These are phyloP conservation scores for Populus hybrid DNA, from an alignment of 441 rosid genomes.

Conservation along the genomic window DNA sequence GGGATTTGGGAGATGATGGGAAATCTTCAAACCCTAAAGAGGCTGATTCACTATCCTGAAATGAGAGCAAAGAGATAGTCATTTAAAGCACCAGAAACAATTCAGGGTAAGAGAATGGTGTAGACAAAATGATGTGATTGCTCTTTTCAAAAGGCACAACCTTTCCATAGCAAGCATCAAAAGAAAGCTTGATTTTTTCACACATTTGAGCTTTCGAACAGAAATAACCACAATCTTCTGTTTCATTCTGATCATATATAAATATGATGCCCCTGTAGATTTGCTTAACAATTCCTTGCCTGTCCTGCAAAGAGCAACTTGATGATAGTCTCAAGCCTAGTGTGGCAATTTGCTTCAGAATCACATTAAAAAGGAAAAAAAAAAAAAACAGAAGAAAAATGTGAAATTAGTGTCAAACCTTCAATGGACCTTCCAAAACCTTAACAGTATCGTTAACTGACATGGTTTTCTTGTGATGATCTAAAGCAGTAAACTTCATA, in stretches of 20 bases:
- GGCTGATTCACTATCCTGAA: conserved; percentile 59
- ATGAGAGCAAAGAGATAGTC: conserved; percentile 12
- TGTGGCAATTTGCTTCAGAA: neutral
- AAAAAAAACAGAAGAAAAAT: neutral
- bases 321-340: neutral
- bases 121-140: neutral
- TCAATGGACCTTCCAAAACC: conserved; percentile 74
- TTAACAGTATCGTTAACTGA: conserved; percentile 70
- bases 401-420: conserved; percentile 41
- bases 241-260: conserved; percentile 58
- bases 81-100: conserved; percentile 10
- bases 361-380: neutral
- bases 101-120: neutral
- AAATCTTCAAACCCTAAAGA: conserved; percentile 53
- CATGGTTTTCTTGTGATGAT: conserved; percentile 50
- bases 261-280: conserved; percentile 79
- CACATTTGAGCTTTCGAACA: conserved; percentile 73
- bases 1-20: conserved; percentile 78
- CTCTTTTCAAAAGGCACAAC: conserved; percentile 29
- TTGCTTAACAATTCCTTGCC: conserved; percentile 80
- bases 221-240: conserved; percentile 78
- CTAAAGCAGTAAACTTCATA: conserved; percentile 75
- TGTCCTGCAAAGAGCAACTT: conserved; percentile 55
- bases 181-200: conserved; percentile 65
- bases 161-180: conserved; percentile 49